Base-by-base conservation (phyloP, 2,329 filamentous ascomycete species). In the Chaetomium sp. region DNA sequence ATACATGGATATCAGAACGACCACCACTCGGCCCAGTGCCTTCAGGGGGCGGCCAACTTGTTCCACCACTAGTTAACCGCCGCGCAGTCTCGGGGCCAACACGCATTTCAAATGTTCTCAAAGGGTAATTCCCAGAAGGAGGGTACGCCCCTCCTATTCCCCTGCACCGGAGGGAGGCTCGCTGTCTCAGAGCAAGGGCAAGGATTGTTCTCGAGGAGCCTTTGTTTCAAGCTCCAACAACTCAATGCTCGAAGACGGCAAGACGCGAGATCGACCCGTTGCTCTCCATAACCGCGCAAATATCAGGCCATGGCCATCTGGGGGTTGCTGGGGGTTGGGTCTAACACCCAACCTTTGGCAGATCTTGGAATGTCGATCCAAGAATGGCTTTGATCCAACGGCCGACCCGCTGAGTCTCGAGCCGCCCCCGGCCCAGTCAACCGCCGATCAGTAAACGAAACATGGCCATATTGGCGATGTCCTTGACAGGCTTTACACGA, bases 1-100 rank as follows among this genome's bases (percentile, higher is more conserved):
- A n/a, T n/a, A n/a, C n/a, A n/a, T n/a, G n/a, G n/a, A n/a, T n/a
- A 23, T 51, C 38, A 51, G 57, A 31, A 57, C 62, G 29, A 50
- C 35, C 31, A 38, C 49, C 49, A 13, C 38, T 42, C 38, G 38
- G 16, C 38, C 27, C 27, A 25, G 45, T 42, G 23, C 16, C 4
- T 16, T 13, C 21, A 25, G 29, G n/a, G 53, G n/a, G 38, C 6
- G 38, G 38, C 38, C 35, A n/a, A 5, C 35, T 13, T 27, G 35
- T 33, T 21, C 55, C 13, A 49, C 31, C 56, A 33, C 23, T 6
- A 29, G 27, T 29, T 49, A 49, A 58, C 56, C 56, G 38, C 38
- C 38, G 56, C 38, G 42, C 25, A 16, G 13, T 2, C 12, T 21
- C 25, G 33, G 10, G 21, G 13, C 23, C 54, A 38, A 42, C 54